Evolutionary conservation across 352 stramenopile genomes (phyloP), one percentile per base, ranked within the genome.

Genomic region (Globisporangium nagaii): DNA sequence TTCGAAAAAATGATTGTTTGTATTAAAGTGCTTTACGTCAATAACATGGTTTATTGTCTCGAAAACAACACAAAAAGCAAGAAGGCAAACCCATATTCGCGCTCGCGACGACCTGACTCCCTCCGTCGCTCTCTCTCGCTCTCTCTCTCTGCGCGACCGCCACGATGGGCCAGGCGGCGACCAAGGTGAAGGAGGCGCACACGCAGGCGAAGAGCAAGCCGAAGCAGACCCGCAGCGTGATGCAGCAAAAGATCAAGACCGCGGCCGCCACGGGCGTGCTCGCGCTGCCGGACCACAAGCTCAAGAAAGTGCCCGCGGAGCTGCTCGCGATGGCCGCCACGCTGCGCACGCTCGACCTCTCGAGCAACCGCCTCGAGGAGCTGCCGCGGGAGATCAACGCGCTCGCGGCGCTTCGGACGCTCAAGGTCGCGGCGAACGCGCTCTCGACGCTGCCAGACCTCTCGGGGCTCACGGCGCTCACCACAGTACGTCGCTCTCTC

Each of bases 141-240:
- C 47, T 37, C 34, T 31, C 36, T 28, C 36, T 28, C 37, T 43
- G 37, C 28, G 40, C 19, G 15, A 32, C 32, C 4, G 27, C 11
- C 46, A 22, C 31, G 31, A 89, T 90, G 82, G 79, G 79, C 17
- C 83, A 89, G 45, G 68, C 70, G 1, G 70, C 75, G 12, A 74
- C 67, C n/a, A 88, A 89, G 63, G 78, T 71, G 44, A 68, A 77
- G 24, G 79, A 90, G 51, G 81, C 77, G 24, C 79, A 79, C 45
- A 60, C 79, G 49, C 67, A 87, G 58, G 69, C 75, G 49, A 86
- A 84, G 70, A 87, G 79, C 69, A 90, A 91, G 65, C 82, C 84
- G 25, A 94, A 91, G 71, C 88, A 75, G 51, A 85, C 61, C 51
- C 79, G 78, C 49, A 74, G 57, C 48, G 76, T 93, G 27, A 76